phyloP scores from a whole-genome alignment of 495 filamentous ascomycete genomes.

The Neurospora discreta region DNA sequence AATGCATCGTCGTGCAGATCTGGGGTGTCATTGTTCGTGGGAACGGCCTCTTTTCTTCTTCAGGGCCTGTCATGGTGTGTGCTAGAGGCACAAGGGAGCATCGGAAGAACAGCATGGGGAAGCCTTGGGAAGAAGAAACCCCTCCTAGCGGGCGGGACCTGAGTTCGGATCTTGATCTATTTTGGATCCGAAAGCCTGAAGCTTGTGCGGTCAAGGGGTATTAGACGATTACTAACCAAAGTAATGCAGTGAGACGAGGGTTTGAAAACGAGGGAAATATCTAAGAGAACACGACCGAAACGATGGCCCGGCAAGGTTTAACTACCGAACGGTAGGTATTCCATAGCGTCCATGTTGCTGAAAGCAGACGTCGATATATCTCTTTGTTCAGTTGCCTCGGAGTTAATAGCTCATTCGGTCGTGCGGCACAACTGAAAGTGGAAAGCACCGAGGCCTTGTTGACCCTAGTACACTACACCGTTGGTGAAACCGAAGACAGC shows the following conservation, averaged over 20 bases:
- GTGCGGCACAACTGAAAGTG: neutral
- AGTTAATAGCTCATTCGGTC: neutral
- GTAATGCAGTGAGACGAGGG: neutral
- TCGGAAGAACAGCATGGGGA: neutral
- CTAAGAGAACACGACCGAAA: neutral
- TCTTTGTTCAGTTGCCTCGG: neutral
- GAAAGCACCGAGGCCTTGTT: neutral
- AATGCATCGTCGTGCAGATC: neutral
- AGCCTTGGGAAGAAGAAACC: neutral
- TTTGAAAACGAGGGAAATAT: neutral
- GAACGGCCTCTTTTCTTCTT: neutral
- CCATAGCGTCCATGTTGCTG: neutral
- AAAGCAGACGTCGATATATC: neutral
- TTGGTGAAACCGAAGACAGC: neutral
- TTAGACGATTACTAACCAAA: neutral
- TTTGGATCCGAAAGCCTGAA: neutral
- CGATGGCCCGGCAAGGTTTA: neutral
- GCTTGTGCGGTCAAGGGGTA: neutral
- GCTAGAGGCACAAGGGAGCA: neutral
- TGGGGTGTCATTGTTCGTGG: neutral
- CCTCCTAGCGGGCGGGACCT: neutral
- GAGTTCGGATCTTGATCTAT: neutral
- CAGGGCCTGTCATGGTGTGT: neutral
- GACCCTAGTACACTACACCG: neutral
- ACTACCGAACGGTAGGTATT: neutral